Conservation (phyloP, 2,329 filamentous ascomycete species). For the Colletotrichum sp. region DNA sequence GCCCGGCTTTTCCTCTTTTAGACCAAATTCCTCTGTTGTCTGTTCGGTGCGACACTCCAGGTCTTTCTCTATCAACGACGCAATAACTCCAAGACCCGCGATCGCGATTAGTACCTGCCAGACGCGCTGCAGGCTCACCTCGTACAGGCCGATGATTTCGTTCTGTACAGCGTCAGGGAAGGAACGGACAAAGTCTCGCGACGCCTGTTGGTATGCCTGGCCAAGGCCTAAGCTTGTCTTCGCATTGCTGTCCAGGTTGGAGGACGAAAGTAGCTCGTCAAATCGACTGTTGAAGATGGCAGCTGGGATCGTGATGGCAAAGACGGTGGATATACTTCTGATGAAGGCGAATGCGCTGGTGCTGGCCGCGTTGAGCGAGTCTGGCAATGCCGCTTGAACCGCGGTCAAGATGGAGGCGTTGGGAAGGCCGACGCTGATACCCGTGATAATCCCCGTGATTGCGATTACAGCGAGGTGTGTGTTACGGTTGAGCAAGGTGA, state of each 20-base stretch:
- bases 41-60: slow-evolving; percentile 26
- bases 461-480: slow-evolving; percentile 27
- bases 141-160: background rate
- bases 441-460: slow-evolving; percentile 45
- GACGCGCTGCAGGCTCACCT: slow-evolving; percentile 22
- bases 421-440: slow-evolving; percentile 45
- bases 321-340: slow-evolving; percentile 60
- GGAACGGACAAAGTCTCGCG: background rate
- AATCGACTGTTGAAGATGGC: slow-evolving; percentile 59
- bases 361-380: slow-evolving; percentile 39
- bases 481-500: slow-evolving; percentile 37
- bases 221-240: background rate
- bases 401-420: slow-evolving; percentile 48
- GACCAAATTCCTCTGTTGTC: background rate
- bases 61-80: slow-evolving; percentile 25
- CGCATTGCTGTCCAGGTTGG: slow-evolving; percentile 20
- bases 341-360: slow-evolving; percentile 49
- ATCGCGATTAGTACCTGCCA: slow-evolving; percentile 34
- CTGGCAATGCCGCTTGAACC: slow-evolving; percentile 55
- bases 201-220: background rate
- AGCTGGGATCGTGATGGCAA: slow-evolving; percentile 73
- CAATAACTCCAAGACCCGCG: slow-evolving; percentile 26
- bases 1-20: background rate
- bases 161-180: background rate
- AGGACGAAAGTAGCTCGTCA: slow-evolving; percentile 43